These are phyloP conservation scores for Vaccinium macrocarpon DNA, from an alignment of 148 eudicot species.

Conservation along the genomic window DNA sequence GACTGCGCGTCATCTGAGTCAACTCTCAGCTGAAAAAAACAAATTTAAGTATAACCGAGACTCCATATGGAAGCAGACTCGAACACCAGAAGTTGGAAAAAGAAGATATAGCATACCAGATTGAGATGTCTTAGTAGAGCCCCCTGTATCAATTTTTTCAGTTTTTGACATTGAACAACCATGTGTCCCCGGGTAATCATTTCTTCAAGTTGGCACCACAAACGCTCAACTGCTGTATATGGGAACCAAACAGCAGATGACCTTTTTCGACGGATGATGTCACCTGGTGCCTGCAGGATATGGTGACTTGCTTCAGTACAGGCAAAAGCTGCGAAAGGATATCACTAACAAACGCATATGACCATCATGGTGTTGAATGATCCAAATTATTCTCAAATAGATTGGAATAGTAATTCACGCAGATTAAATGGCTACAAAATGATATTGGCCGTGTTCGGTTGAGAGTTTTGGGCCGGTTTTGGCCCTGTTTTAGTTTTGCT, in stretches of 20 bases:
- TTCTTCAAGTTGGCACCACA: slow-evolving; percentile 87
- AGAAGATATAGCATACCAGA: slow-evolving; percentile 38
- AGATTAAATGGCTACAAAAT: background rate
- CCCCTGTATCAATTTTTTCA: slow-evolving; percentile 60
- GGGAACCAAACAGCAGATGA: slow-evolving; percentile 92
- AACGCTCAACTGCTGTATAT: slow-evolving; percentile 71
- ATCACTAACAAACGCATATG: background rate
- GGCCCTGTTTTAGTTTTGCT: too few species aligned
- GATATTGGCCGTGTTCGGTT: too few species aligned
- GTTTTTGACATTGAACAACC: slow-evolving; percentile 75
- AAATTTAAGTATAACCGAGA: background rate
- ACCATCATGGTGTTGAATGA: background rate
- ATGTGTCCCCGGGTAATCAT: slow-evolving; percentile 63
- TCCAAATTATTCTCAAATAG: background rate
- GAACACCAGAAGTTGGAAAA: background rate
- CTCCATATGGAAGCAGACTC: background rate
- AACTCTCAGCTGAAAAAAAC: slow-evolving; percentile 40
- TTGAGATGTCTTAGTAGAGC: slow-evolving; percentile 69
- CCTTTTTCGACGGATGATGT: slow-evolving; percentile 68
- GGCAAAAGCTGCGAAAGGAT: background rate
- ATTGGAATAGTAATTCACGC: background rate
- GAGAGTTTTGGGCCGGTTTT: too few species aligned
- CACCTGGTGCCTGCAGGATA: slow-evolving; percentile 73
- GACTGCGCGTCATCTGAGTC: slow-evolving; percentile 54
- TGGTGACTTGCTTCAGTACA: background rate